These are phyloP conservation scores for Paraleonurus japonicus DNA, from an alignment of 257 asterid species.

Conservation along the genomic window DNA sequence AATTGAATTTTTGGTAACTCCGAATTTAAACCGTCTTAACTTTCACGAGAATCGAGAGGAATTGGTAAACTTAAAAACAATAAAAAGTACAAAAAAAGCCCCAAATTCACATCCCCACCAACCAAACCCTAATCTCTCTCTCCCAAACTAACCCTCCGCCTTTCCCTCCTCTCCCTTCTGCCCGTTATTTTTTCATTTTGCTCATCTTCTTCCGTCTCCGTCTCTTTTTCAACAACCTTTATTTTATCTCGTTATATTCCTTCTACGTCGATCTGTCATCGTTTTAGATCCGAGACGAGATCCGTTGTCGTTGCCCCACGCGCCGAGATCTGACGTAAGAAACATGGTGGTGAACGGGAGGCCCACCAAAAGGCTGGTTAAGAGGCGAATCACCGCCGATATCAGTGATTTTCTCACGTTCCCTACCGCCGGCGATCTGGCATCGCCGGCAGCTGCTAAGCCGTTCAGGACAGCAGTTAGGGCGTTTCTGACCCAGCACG, in stretches of 20 bases:
- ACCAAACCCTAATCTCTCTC: constrained; percentile 45
- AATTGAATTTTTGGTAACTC: neutral
- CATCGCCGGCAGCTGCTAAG: constrained; percentile 27
- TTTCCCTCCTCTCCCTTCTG: constrained; percentile 28
- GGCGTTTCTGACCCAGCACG: constrained; percentile 57
- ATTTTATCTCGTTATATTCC: neutral
- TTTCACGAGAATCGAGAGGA: constrained; percentile 30
- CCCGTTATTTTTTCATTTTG: neutral
- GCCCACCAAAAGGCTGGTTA: constrained; percentile 56
- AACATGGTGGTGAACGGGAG: constrained; percentile 70
- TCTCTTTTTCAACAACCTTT: neutral
- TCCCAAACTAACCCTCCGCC: constrained; percentile 34
- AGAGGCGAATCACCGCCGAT: constrained; percentile 78
- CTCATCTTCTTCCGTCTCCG: neutral
- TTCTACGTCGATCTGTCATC: constrained; percentile 31
- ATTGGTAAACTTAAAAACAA: constrained; percentile 5
- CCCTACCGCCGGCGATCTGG: constrained; percentile 44
- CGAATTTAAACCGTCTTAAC: constrained; percentile 21
- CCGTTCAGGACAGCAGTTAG: constrained; percentile 66
- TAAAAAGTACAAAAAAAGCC: constrained; percentile 53
- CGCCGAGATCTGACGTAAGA: constrained; percentile 38
- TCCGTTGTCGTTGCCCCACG: constrained; percentile 23
- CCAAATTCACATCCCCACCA: constrained; percentile 18
- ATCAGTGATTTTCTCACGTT: constrained; percentile 65
- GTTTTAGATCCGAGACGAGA: constrained; percentile 47